Evolutionary conservation across 73 alveolate species (phyloP).

Genomic region (Symbiodinium natans): DNA sequence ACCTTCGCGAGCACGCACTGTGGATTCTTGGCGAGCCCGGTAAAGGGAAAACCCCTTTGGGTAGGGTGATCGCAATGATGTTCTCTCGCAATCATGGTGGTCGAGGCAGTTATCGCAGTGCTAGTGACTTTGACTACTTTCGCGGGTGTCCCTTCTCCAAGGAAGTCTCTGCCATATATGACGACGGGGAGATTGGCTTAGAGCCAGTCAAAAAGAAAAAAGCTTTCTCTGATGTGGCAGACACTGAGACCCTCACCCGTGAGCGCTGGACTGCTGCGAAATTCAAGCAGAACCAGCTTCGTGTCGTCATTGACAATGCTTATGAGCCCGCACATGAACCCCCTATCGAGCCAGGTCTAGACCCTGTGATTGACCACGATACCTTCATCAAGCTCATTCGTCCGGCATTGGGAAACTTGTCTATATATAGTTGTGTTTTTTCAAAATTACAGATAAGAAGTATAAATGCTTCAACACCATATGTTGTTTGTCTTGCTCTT

Average conservation of each 20-base stretch:
- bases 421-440: too few species aligned
- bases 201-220: neutral
- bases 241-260: neutral
- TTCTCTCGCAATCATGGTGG: slow-evolving; percentile 5
- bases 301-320: too few species aligned
- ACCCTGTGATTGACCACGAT: too few species aligned
- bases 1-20: neutral
- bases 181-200: neutral
- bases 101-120: neutral
- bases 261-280: too few species aligned
- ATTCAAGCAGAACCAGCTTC: too few species aligned
- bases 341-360: too few species aligned
- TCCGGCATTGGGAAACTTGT: too few species aligned
- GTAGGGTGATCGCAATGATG: neutral
- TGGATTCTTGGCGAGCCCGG: slow-evolving; percentile 38
- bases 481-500: too few species aligned
- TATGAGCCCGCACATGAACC: too few species aligned
- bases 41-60: slow-evolving; percentile 37
- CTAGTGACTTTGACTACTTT: neutral
- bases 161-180: neutral
- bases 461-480: too few species aligned
- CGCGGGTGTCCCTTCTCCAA: neutral
- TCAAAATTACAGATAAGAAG: too few species aligned
- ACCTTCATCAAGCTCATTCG: too few species aligned
- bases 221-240: neutral